phyloP scores from a whole-genome alignment of 163 green algal species.

The Scenedesmus sp. region DNA sequence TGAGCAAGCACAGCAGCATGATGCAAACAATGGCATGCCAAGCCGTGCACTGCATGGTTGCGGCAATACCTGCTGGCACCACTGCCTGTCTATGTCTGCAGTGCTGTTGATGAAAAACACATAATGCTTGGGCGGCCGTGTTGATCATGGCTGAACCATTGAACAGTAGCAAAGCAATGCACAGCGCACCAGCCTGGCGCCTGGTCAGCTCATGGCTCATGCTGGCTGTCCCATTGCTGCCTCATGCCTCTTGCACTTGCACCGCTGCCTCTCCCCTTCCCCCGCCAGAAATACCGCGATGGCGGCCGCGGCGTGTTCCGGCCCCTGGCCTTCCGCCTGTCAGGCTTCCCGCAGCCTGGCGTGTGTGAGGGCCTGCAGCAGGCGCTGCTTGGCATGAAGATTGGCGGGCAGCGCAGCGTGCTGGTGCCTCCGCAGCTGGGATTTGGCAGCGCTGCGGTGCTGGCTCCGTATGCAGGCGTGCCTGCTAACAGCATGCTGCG shows the following conservation, averaged over 20 bases:
- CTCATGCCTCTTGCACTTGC: not conserved
- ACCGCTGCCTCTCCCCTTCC: not conserved
- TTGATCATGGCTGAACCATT: not conserved
- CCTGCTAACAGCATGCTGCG: slow-evolving; percentile 29
- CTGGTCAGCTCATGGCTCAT: not conserved
- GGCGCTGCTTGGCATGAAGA: slow-evolving; percentile 52
- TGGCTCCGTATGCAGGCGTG: slow-evolving; percentile 55
- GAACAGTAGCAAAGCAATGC: not conserved
- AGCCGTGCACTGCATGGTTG: not conserved
- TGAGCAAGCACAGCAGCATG: not conserved
- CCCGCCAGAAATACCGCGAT: slow-evolving; percentile 51
- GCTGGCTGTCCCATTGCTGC: not conserved
- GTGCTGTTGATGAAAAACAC: no score
- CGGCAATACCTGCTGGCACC: not conserved
- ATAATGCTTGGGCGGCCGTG: not conserved
- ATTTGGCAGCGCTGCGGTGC: slow-evolving; percentile 46
- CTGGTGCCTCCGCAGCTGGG: slow-evolving; percentile 45
- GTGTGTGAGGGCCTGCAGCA: slow-evolving; percentile 56
- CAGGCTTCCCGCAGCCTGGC: slow-evolving; percentile 46
- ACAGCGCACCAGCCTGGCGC: no score
- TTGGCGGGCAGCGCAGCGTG: slow-evolving; percentile 49
- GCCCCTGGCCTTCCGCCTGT: slow-evolving; percentile 36
- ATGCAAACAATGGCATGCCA: not conserved
- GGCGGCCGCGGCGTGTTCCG: slow-evolving; percentile 52
- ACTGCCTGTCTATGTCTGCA: not conserved